Evolutionary conservation across 495 filamentous ascomycete species (phyloP).

Genomic region (Ramalina intermedia): DNA sequence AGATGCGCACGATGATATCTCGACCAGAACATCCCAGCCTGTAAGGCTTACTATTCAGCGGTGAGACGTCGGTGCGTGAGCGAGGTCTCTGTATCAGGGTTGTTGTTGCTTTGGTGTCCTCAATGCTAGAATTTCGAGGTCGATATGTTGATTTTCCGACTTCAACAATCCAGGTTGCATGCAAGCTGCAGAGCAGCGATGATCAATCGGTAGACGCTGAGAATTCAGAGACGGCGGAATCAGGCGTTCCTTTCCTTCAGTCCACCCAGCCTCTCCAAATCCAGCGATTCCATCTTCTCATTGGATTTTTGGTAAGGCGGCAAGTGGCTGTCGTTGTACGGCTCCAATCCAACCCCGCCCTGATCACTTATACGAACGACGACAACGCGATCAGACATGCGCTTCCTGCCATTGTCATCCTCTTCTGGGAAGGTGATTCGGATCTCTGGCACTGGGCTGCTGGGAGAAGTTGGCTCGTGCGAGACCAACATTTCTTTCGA

Average conservation of each 20-base stretch:
- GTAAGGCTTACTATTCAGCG: too few species aligned
- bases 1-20: not conserved
- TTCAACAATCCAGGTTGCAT: not conserved
- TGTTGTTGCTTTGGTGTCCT: too few species aligned
- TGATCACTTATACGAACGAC: slow-evolving; percentile 83
- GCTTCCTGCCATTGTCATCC: slow-evolving; percentile 72
- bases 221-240: too few species aligned
- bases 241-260: slow-evolving; percentile 48
- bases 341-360: slow-evolving; percentile 72
- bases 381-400: slow-evolving; percentile 76
- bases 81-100: too few species aligned
- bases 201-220: too few species aligned
- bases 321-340: slow-evolving; percentile 58
- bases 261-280: slow-evolving; percentile 88
- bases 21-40: too few species aligned
- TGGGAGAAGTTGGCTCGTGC: slow-evolving; percentile 55
- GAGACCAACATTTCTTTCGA: slow-evolving; percentile 57
- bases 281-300: slow-evolving; percentile 76
- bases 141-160: too few species aligned
- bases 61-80: too few species aligned
- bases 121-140: too few species aligned
- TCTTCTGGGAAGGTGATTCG: slow-evolving; percentile 98
- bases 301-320: slow-evolving; percentile 75
- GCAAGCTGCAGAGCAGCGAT: not conserved
- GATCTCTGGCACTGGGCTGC: slow-evolving; percentile 87